Evolutionary conservation across 2,329 filamentous ascomycete genomes (phyloP).

Genomic region (Pyricularia grisea): DNA sequence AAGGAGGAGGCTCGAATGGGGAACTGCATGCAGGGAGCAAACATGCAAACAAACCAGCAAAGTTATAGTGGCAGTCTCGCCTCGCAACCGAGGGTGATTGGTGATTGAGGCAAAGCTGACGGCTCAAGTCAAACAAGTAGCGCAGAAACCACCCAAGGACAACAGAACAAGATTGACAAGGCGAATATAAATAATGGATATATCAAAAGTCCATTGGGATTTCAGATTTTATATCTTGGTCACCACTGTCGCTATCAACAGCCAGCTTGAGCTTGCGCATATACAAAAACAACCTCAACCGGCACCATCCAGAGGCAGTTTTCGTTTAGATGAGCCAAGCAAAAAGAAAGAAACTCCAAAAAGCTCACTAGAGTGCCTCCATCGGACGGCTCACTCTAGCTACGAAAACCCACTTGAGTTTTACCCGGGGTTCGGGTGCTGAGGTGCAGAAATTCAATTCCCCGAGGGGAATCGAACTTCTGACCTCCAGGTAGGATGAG

Average conservation of each 20-base stretch:
- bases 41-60: no score
- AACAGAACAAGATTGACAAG: no score
- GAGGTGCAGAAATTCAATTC: background rate
- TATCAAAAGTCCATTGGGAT: no score
- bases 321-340: background rate
- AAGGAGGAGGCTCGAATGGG: no score
- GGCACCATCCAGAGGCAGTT: background rate
- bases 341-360: background rate
- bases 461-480: background rate
- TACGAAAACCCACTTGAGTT: constrained; percentile 1
- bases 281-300: background rate
- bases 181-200: no score
- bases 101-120: no score
- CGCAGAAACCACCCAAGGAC: no score
- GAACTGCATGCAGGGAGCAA: no score
- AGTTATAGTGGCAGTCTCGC: no score
- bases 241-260: background rate
- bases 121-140: no score
- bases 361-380: background rate
- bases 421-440: background rate
- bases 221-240: background rate
- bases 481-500: background rate
- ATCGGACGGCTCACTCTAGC: background rate
- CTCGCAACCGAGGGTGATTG: no score
- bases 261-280: background rate